A percentile compares a stretch with the other conserved stretches of the same genome.
Evolutionary conservation across 768 basidiomycete species (phyloP).

Genomic region (Clitopilus hobsonii): DNA sequence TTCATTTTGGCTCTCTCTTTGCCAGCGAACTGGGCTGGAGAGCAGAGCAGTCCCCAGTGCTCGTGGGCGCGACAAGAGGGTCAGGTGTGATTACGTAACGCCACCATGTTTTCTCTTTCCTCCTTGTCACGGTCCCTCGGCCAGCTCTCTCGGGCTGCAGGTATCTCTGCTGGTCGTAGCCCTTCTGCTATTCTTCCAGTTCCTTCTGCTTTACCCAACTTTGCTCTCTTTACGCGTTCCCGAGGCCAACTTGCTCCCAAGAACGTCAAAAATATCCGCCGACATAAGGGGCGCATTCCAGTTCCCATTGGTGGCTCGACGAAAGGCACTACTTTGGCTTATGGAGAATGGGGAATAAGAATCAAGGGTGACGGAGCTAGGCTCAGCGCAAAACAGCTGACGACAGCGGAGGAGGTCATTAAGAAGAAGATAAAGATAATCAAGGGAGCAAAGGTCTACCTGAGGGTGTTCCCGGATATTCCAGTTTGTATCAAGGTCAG

Average conservation of each 20-base stretch:
- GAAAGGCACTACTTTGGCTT: constrained; percentile 89
- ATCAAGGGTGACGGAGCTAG: constrained; percentile 80
- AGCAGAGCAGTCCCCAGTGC: background rate
- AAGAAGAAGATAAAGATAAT: constrained; percentile 85
- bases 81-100: constrained; percentile 11
- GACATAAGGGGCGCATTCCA: constrained; percentile 87
- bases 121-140: constrained; percentile 27
- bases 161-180: constrained; percentile 8
- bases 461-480: constrained; percentile 94
- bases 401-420: constrained; percentile 81
- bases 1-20: too few species aligned
- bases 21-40: background rate
- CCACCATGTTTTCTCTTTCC: constrained; percentile 39
- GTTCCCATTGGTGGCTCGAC: constrained; percentile 87
- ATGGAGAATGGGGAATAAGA: constrained; percentile 89
- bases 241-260: constrained; percentile 76
- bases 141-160: constrained; percentile 5
- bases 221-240: constrained; percentile 36
- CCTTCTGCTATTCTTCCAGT: constrained; percentile 15
- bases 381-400: constrained; percentile 86
- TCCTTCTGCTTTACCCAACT: constrained; percentile 23
- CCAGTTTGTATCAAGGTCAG: constrained; percentile 94
- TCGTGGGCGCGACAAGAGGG: background rate
- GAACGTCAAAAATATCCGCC: constrained; percentile 77
- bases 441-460: constrained; percentile 82